Evolutionary conservation across 2,329 filamentous ascomycete species (phyloP).

Genomic region (Daldinia eschscholtzii): DNA sequence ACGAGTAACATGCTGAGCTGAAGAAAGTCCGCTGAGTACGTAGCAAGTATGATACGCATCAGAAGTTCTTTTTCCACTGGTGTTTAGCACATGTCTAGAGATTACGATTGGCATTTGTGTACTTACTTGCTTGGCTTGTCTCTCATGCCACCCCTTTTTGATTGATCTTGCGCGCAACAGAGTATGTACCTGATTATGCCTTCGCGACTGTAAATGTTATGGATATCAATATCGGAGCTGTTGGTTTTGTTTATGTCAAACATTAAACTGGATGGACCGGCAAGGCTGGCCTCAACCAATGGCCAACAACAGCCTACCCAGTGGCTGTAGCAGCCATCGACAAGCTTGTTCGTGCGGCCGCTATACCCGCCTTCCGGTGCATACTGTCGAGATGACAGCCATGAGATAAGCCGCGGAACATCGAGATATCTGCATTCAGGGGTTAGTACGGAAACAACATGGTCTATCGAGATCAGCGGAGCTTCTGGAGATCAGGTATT

Average conservation of each 20-base stretch:
- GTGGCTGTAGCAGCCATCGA: constrained; percentile 98
- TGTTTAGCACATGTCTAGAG: constrained; percentile 34
- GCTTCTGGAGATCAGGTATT: constrained; percentile 50
- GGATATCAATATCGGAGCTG: constrained; percentile 44
- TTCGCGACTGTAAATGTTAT: constrained; percentile 76
- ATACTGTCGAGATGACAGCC: constrained; percentile 91
- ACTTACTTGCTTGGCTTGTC: constrained; percentile 93
- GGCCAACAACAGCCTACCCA: constrained; percentile 98
- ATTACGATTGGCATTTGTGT: constrained; percentile 29
- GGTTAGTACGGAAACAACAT: constrained; percentile 43
- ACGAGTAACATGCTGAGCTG: constrained; percentile 75
- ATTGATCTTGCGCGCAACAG: constrained; percentile 83
- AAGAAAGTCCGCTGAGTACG: constrained; percentile 86
- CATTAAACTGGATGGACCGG: constrained; percentile 58
- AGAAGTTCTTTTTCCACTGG: constrained; percentile 70
- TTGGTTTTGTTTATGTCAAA: constrained; percentile 42
- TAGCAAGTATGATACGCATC: constrained; percentile 97
- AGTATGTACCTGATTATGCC: constrained; percentile 91
- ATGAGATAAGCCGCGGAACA: constrained; percentile 80
- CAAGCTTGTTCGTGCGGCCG: constrained; percentile 95
- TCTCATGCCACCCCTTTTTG: constrained; percentile 80
- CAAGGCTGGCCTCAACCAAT: constrained; percentile 83
- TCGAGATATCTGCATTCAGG: constrained; percentile 74
- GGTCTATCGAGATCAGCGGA: constrained; percentile 53
- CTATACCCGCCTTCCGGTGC: constrained; percentile 92